Percentiles rank a stretch among this genome's conserved stretches.
Conservation (phyloP, 768 basidiomycete genomes). For the Ramaria sp. region DNA sequence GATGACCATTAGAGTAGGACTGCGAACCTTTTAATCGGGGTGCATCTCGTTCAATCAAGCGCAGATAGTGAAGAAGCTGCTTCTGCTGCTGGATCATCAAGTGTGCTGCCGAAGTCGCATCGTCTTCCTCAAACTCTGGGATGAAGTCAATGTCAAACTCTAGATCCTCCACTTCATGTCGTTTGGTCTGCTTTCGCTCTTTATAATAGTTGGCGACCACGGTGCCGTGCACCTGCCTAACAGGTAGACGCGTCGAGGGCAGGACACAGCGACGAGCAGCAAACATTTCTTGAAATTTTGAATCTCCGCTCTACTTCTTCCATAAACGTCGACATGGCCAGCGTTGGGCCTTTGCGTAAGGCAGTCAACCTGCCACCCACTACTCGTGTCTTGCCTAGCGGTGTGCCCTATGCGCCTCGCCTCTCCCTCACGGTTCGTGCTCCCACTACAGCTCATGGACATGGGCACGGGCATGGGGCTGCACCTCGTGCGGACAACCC, state of each 20-base stretch:
- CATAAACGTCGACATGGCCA: constrained; percentile 3
- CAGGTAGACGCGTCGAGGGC: neutral
- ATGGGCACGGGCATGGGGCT: constrained; percentile 47
- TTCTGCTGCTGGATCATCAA: constrained; percentile 64
- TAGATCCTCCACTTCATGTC: neutral
- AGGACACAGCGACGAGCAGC: neutral
- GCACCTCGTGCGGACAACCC: constrained; percentile 51
- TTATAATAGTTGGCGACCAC: neutral
- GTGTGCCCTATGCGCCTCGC: constrained; percentile 66
- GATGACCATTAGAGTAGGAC: constrained; percentile 17
- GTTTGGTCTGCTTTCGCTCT: neutral
- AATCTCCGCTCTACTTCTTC: constrained; percentile 3
- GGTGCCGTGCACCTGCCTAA: neutral
- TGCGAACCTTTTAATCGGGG: constrained; percentile 68
- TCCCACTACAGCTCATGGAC: constrained; percentile 47
- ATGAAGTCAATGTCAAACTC: constrained; percentile 14
- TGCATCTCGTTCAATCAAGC: constrained; percentile 84
- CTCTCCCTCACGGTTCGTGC: constrained; percentile 66
- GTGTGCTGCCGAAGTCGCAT: constrained; percentile 64
- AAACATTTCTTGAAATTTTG: constrained; percentile 1
- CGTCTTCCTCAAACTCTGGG: constrained; percentile 32
- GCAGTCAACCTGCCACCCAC: constrained; percentile 76
- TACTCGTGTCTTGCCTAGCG: constrained; percentile 65
- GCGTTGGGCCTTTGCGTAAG: constrained; percentile 25
- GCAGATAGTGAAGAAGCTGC: constrained; percentile 63